Conservation (phyloP, 139 green algal genomes). For the Pycnococcus provasolii region DNA sequence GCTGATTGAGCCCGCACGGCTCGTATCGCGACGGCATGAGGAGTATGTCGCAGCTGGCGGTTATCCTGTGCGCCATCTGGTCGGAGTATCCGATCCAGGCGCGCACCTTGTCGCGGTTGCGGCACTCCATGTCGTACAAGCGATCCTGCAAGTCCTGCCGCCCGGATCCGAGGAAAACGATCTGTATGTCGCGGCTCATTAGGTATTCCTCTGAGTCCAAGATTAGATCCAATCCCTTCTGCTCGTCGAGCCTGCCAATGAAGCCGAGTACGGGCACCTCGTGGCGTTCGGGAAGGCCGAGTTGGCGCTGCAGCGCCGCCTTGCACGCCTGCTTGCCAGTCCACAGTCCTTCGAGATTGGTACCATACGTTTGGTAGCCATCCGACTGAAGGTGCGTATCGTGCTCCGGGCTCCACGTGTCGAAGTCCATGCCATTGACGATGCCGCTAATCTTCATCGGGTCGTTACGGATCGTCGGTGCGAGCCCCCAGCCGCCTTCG, state of each 20-base stretch:
- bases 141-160: slow-evolving; percentile 71
- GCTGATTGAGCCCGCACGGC: slow-evolving; percentile 79
- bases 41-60: slow-evolving; percentile 67
- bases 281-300: slow-evolving; percentile 78
- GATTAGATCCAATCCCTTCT: slow-evolving; percentile 98
- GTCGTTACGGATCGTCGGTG: slow-evolving; percentile 32
- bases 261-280: slow-evolving; percentile 50
- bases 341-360: not conserved
- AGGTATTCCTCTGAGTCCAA: slow-evolving; percentile 42
- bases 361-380: slow-evolving; percentile 8
- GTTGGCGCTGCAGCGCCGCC: slow-evolving; percentile 51
- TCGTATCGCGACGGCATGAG: slow-evolving; percentile 83
- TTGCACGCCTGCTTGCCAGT: slow-evolving; percentile 77
- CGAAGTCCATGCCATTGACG: slow-evolving; percentile 63
- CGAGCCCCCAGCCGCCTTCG: slow-evolving; percentile 82
- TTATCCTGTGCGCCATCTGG: slow-evolving; percentile 66
- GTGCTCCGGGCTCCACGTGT: not conserved
- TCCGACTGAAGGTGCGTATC: slow-evolving; percentile 1
- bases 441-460: slow-evolving; percentile 33
- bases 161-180: slow-evolving; percentile 87
- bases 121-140: slow-evolving; percentile 29
- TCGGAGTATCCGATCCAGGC: slow-evolving; percentile 68
- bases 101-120: slow-evolving; percentile 28
- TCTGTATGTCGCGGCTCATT: slow-evolving; percentile 54
- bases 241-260: slow-evolving; percentile 49